These are phyloP conservation scores for Arthrobotrys iridis DNA, from an alignment of 2,329 filamentous ascomycete genomes.

Conservation along the genomic window DNA sequence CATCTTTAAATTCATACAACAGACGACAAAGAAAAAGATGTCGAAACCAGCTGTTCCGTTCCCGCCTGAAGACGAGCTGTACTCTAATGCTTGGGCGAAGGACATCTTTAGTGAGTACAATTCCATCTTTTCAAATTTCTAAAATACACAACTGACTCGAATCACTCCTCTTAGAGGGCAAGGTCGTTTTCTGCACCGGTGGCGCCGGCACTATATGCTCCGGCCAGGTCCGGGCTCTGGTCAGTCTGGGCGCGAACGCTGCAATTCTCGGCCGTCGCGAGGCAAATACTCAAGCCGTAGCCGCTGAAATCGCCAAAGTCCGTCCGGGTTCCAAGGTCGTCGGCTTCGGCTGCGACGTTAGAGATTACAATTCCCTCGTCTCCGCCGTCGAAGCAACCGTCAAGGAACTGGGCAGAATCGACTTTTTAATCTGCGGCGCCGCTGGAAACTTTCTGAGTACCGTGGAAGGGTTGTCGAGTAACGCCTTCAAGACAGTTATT, in stretches of 20 bases:
- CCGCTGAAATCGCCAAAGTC: slow-evolving; percentile 81
- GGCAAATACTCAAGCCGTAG: slow-evolving; percentile 83
- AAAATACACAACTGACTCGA: background rate
- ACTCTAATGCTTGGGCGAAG: slow-evolving; percentile 56
- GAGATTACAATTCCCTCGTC: slow-evolving; percentile 74
- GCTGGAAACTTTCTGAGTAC: slow-evolving; percentile 95
- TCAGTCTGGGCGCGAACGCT: slow-evolving; percentile 89
- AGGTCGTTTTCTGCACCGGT: slow-evolving; percentile 94
- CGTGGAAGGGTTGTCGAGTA: slow-evolving; percentile 80
- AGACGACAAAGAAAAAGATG: slow-evolving; percentile 10
- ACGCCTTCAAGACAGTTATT: slow-evolving; percentile 94
- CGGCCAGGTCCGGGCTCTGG: slow-evolving; percentile 89
- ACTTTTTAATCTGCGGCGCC: slow-evolving; percentile 93
- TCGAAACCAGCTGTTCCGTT: slow-evolving; percentile 39
- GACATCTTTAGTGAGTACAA: slow-evolving; percentile 56
- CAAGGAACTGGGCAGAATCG: slow-evolving; percentile 84
- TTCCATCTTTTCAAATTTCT: background rate
- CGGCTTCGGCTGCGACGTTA: slow-evolving; percentile 83
- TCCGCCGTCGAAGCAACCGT: slow-evolving; percentile 81
- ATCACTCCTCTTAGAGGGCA: slow-evolving; percentile 70
- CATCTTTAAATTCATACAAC: background rate
- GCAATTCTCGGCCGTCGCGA: slow-evolving; percentile 92
- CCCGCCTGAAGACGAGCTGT: slow-evolving; percentile 40
- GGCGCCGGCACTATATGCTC: slow-evolving; percentile 91
- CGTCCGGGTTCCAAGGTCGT: slow-evolving; percentile 83